Evolutionary conservation across 2,329 filamentous ascomycete species (phyloP).

Genomic region (Juglanconis sp.): DNA sequence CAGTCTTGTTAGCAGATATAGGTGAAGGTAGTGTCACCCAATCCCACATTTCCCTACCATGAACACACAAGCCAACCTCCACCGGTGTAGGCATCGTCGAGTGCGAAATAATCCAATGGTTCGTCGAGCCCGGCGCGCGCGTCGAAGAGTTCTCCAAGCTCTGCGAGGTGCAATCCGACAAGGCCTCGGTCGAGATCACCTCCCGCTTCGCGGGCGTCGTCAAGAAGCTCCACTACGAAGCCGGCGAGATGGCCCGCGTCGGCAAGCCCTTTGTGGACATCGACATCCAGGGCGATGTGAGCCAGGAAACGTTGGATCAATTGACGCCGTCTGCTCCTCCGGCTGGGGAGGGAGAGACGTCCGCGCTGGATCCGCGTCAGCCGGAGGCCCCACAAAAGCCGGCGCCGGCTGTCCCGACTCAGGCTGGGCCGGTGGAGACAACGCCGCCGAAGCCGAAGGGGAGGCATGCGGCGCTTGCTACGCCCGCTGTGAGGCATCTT

Average conservation of each 20-base stretch:
- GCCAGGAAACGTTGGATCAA: slow-evolving; percentile 53
- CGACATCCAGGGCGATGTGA: slow-evolving; percentile 78
- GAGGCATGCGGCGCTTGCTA: slow-evolving; percentile 74
- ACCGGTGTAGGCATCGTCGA: slow-evolving; percentile 82
- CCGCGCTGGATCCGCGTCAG: slow-evolving; percentile 28
- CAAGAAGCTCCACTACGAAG: slow-evolving; percentile 93
- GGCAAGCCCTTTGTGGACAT: slow-evolving; percentile 94
- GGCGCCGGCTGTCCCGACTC: slow-evolving; percentile 5
- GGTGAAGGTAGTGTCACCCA: slow-evolving; percentile 65
- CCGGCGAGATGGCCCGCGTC: slow-evolving; percentile 93
- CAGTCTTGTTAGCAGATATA: slow-evolving; percentile 80
- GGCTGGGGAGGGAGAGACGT: slow-evolving; percentile 18
- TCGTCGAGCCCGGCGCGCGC: slow-evolving; percentile 89
- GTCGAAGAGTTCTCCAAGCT: slow-evolving; percentile 98
- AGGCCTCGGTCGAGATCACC: slow-evolving; percentile 87
- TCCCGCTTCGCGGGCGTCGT: slow-evolving; percentile 93
- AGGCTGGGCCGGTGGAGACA: slow-evolving; percentile 11
- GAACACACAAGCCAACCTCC: slow-evolving; percentile 1
- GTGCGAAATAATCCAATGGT: slow-evolving; percentile 99
- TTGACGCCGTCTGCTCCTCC: slow-evolving; percentile 30
- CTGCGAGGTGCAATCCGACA: slow-evolving; percentile 98
- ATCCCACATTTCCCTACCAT: background rate
- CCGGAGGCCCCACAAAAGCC: slow-evolving; percentile 18
- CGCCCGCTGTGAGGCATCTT: slow-evolving; percentile 86
- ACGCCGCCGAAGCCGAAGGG: slow-evolving; percentile 40